Evolutionary conservation across 176 grass and related monocot genomes (phyloP), one percentile per base, ranked within the genome.

Genomic region (Ananas comosus): DNA sequence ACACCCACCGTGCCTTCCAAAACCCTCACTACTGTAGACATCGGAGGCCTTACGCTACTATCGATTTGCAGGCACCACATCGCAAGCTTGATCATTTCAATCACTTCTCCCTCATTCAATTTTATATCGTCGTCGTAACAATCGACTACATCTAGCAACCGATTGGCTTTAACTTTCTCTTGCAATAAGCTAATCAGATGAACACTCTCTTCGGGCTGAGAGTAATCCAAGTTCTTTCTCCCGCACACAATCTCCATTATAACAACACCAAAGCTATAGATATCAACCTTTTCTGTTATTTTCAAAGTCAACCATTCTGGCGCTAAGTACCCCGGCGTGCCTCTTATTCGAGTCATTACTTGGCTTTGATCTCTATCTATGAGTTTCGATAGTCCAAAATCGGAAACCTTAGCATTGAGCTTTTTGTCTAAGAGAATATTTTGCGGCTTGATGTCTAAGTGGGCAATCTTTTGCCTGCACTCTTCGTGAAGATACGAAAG

Each of bases 381-480:
- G 58, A 87, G 56, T 48, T 79, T 91, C 12, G 83, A 80, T 59
- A 91, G 72, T 1, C 88, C 81, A 50, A 91, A 91, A 42, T 91
- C 84, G 6, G 75, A 79, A 18, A 91, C 54, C 64, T 91, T 91
- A 2, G 84, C 81, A n/a, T 64, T 52, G 71, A 87, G 77, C 12
- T 70, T 70, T 10, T 77, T 70, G 53, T 80, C 78, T 69, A 87
- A 64, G 72, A 91, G 64, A 23, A 85, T 84, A 48, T 91, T 91
- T 65, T 91, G 67, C 13, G 88, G 88, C 51, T 87, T 91, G 66
- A 91, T 87, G 69, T 85, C 88, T 2, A 87, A 50, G 72, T 91
- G 84, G 6, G 57, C 84, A 53, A 91, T 91, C 73, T 13, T 79
- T 66, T 79, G 42, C 51, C 47, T 71, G 13, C 84, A 91, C 14